Evolutionary conservation across 2,329 filamentous ascomycete species (phyloP).

Genomic region (Colletotrichum falcatum): DNA sequence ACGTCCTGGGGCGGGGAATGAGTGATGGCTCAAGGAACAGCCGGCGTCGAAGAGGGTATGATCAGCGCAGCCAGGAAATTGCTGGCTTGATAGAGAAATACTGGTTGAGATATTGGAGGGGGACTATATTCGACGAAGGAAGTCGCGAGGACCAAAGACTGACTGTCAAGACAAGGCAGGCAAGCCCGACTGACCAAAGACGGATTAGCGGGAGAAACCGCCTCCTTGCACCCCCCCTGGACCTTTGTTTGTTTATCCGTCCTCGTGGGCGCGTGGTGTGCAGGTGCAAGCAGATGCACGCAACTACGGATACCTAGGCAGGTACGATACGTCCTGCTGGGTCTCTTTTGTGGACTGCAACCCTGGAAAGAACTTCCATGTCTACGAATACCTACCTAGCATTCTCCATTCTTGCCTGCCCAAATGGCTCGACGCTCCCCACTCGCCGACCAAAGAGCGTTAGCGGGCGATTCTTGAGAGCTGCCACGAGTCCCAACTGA

Average conservation of each 20-base stretch:
- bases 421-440: conserved; percentile 17
- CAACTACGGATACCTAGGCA: too few relatives aligned
- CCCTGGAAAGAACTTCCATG: conserved; percentile 6
- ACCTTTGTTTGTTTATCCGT: not conserved
- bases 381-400: too few relatives aligned
- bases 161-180: not conserved
- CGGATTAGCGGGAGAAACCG: conserved; percentile 22
- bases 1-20: not conserved
- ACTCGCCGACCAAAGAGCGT: conserved; percentile 27
- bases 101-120: conserved; percentile 14
- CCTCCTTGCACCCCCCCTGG: not conserved
- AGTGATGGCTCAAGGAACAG: conserved; percentile 3
- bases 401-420: conserved; percentile 13
- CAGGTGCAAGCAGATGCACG: not conserved
- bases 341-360: too few relatives aligned
- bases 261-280: not conserved
- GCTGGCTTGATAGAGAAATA: conserved; percentile 8
- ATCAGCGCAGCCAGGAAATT: conserved; percentile 41
- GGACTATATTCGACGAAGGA: conserved; percentile 31
- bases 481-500: conserved; percentile 22
- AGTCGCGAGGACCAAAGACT: not conserved
- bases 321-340: too few relatives aligned
- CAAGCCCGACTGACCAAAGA: not conserved
- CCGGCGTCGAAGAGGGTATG: conserved; percentile 22
- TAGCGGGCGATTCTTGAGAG: conserved; percentile 16